Evolutionary conservation across 73 alveolate species (phyloP), one percentile per base, ranked within the genome.

Genomic region (Blepharisma japonicum): DNA sequence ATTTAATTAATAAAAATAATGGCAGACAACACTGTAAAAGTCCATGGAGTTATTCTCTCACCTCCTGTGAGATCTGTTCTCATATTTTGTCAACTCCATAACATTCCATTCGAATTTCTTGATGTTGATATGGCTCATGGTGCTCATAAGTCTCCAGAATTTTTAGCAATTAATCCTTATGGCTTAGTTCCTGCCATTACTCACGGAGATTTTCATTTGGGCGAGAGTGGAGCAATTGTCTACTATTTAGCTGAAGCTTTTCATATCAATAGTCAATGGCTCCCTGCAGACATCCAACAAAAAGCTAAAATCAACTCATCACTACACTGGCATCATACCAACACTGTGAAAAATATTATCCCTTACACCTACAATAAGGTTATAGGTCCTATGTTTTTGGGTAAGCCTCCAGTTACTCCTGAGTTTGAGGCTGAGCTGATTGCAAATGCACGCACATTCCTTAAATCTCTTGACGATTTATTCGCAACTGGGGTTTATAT

Each of bases 181-280:
- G 27, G 21, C n/a, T 11, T 18, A 4, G 21, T 51, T 18, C 66
- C 66, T 14, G 66, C 66, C n/a, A 51, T 51, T 18, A 11, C 21
- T 51, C 66, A 51, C 4, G 66, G 66, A 14, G 66, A 51, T 4
- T 51, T 14, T 4, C n/a, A 51, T 18, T 51, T 51, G 21, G n/a
- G 66, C 3, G 66, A 51, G 21, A 51, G 66, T 51, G 66, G 27
- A 51, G 66, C 66, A 18, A 51, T 51, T 51, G 66, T 51, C 27
- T 14, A 11, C 66, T 51, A 51, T 18, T 14, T 51, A 11, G n/a
- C 66, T 18, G 66, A 51, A 18, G 66, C 21, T 11, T 51, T 14
- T 18, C 27, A 51, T 4, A 51, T 14, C 0, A 4, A 51, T 4
- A 51, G 21, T 4, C 21, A 11, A 14, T 51, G 66, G 66, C 4